phyloP scores from a whole-genome alignment of 345 rosid genomes.

The Salix brachista region DNA sequence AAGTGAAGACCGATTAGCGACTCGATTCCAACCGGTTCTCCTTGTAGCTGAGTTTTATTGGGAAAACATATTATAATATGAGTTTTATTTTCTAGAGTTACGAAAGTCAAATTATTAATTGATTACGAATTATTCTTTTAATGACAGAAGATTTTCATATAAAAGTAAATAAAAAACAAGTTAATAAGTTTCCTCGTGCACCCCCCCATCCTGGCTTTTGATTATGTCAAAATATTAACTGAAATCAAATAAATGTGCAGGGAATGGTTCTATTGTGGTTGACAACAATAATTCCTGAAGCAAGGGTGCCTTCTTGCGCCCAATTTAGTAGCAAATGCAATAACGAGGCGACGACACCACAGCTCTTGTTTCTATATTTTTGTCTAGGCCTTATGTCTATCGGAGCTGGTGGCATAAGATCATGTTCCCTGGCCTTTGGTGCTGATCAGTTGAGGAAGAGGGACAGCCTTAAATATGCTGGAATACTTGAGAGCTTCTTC shows the following conservation, averaged over 20 bases:
- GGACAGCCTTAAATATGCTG: slow-evolving; percentile 41
- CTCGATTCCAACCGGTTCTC: too few species aligned
- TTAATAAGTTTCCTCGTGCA: too few species aligned
- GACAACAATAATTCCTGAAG: slow-evolving; percentile 58
- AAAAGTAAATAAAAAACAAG: too few species aligned
- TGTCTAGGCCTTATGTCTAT: slow-evolving; percentile 49
- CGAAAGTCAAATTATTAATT: too few species aligned
- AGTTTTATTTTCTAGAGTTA: too few species aligned
- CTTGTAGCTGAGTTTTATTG: too few species aligned
- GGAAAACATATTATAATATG: too few species aligned
- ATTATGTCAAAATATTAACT: too few species aligned
- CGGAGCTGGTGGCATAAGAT: slow-evolving; percentile 65
- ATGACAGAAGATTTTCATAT: too few species aligned
- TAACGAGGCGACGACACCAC: slow-evolving; percentile 40
- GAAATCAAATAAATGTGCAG: not conserved
- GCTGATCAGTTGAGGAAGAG: slow-evolving; percentile 56
- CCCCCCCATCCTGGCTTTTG: too few species aligned
- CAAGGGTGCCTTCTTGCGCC: slow-evolving; percentile 50
- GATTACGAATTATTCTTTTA: too few species aligned
- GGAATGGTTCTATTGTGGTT: slow-evolving; percentile 22
- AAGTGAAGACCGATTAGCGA: too few species aligned
- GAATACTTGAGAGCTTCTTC: slow-evolving; percentile 39
- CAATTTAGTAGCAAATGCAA: slow-evolving; percentile 30
- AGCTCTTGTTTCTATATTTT: slow-evolving; percentile 41
- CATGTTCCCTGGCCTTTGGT: slow-evolving; percentile 65